Base-by-base conservation (phyloP, 2,329 filamentous ascomycete genomes). In the Ustulina deusta region DNA sequence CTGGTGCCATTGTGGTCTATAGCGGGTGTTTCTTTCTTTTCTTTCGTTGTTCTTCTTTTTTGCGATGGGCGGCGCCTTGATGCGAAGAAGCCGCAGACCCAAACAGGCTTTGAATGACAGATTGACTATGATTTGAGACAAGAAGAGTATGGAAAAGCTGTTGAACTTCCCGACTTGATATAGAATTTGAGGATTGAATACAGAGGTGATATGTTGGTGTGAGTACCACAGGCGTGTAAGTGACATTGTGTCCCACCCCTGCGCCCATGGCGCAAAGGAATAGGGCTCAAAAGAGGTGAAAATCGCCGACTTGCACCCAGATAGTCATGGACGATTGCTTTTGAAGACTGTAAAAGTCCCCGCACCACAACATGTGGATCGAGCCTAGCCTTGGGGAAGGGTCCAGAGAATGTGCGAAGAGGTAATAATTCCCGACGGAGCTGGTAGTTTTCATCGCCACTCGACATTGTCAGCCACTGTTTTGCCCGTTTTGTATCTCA, bases 1-100 rank as follows among this genome's bases (percentile, higher is more conserved):
- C 75, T 17, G 77, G 76, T 67, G 77, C 77, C 78, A 79, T 72
- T 61, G 51, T 67, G 55, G 51, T 51, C 42, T 44, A 20, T 34
- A 15, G 49, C 32, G 15, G n/a, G n/a, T n/a, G n/a, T n/a, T n/a
- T n/a, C 20, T 25, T 38, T 17, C 7, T 46, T 29, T 52, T 20
- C 17, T 13, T 29, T 52, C 9, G 36, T 32, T n/a, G 25, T 46
- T 11, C 11, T 22, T 20, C 34, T 11, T 10, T 44, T 42, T 42
- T 36, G 38, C 25, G 25, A 40, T 64, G 51, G 36, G n/a, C 27
- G 25, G 59, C 36, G 34, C 6, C 27, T 40, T 59, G 46, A 9
- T 32, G 27, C 0, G 36, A 49, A 25, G 6, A 44, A 22, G 27
- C n/a, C n/a, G n/a, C 1, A 48, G 15, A 58, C 20, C n/a, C 6